These are phyloP conservation scores for Melastoma malabathricum DNA, from an alignment of 345 rosid species.

Conservation along the genomic window DNA sequence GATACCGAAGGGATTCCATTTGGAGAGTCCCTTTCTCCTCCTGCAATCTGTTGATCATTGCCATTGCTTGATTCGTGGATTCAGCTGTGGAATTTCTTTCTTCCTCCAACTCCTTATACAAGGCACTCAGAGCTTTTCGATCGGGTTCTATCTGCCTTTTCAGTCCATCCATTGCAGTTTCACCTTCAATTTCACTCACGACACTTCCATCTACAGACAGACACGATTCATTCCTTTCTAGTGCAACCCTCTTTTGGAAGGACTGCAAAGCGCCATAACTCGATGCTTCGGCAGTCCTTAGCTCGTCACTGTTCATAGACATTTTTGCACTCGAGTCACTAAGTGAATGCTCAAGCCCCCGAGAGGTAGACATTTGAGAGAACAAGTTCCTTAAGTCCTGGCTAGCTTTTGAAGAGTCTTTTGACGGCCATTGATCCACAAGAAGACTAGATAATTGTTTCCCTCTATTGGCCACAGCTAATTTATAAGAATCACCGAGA, in stretches of 20 bases:
- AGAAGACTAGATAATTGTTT: conserved; percentile 42
- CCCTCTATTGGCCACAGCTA: conserved; percentile 45
- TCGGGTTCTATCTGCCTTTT: conserved; percentile 82
- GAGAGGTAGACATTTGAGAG: conserved; percentile 61
- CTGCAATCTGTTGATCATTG: conserved; percentile 92
- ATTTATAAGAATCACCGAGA: conserved; percentile 76
- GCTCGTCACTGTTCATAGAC: conserved; percentile 33
- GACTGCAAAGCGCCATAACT: conserved; percentile 35
- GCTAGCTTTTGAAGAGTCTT: conserved; percentile 58
- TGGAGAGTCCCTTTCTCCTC: conserved; percentile 86
- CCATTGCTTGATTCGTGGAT: conserved; percentile 93
- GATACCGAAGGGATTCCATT: conserved; percentile 83
- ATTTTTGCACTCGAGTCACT: conserved; percentile 52
- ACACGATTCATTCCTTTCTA: conserved; percentile 82
- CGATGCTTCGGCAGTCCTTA: conserved; percentile 28
- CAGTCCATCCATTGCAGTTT: conserved; percentile 53
- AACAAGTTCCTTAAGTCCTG: conserved; percentile 59
- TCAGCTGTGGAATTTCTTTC: conserved; percentile 84
- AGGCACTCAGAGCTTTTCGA: conserved; percentile 33
- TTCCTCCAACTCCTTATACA: conserved; percentile 83
- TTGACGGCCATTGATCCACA: conserved; percentile 52
- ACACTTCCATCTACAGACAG: conserved; percentile 65
- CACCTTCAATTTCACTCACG: conserved; percentile 88
- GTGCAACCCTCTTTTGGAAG: conserved; percentile 52
- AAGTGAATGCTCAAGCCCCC: conserved; percentile 46